Base-by-base conservation (phyloP, 768 basidiomycete species). In the Bullera alba region DNA sequence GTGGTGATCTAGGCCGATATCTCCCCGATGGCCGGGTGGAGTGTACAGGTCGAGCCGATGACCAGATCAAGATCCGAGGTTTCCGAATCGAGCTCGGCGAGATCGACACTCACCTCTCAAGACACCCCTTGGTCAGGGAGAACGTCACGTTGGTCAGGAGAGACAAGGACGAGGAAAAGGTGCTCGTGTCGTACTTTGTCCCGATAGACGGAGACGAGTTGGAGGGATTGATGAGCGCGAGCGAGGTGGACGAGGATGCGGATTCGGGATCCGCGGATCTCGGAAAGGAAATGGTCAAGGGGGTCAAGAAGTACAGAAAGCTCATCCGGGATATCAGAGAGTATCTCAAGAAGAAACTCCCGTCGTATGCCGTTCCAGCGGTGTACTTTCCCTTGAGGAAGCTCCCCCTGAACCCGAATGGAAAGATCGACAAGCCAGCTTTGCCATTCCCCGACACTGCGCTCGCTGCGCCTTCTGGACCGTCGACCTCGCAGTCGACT, bases 161-260 rank as follows among this genome's bases (percentile, higher is more conserved):
- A 70, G 93, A 99, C 76, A 97, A 97, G 77, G 89, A 96, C 73
- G 95, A 97, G 74, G 95, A 99, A 76, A 97, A 99, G 77, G 91
- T 96, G 28, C 81, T 99, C 25, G 86, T 99, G 56, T 88, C 86
- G 72, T 99, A 99, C 72, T 88, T 99, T 60, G 95, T 99, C 15
- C 93, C 95, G 12, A 74, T 91, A 32, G 81, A 83, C 28, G 82
- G 82, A 0, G 63, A 67, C 25, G 76, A 74, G 26, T 75, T 93
- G 60, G 80, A 80, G 39, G 85, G 78, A 3, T 83, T 83, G 63
- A 83, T 76, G 39, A 70, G 65, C 78, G 57, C 59, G 0, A 58
- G 57, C 34, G 56, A 75, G 23, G 71, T 47, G 25, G 73, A 65
- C 36, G 65, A 87, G 81, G 61, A 60, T 28, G 59, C 48, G 2